These are phyloP conservation scores for Candida tunisiensis DNA, from an alignment of 1,139 yeast genomes.

Conservation along the genomic window DNA sequence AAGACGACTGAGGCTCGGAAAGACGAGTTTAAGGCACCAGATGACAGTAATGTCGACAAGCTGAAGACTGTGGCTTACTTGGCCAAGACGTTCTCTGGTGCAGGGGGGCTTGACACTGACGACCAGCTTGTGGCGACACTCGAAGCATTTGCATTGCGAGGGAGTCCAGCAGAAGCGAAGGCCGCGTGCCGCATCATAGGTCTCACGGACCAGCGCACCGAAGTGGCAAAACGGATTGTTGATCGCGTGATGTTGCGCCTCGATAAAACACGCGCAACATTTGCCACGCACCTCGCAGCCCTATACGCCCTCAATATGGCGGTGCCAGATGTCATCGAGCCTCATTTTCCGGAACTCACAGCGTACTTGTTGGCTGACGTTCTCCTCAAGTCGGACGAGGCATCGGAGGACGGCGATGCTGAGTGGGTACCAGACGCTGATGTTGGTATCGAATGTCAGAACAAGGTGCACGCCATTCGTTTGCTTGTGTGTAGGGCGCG, in stretches of 20 bases:
- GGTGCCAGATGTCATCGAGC: background rate
- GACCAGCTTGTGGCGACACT: conserved; percentile 13
- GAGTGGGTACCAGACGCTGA: conserved; percentile 35
- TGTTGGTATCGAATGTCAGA: conserved; percentile 25
- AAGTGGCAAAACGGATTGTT: background rate
- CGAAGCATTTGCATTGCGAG: conserved; percentile 29
- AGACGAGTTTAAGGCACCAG: conserved; percentile 49
- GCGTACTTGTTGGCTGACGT: conserved; percentile 43
- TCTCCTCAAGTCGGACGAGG: conserved; percentile 23
- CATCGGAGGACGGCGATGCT: conserved; percentile 12
- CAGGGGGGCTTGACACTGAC: conserved; percentile 17
- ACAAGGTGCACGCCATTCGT: conserved; percentile 30
- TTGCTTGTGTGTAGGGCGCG: conserved; percentile 49
- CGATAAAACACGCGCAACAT: too few relatives aligned
- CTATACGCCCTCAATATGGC: too few relatives aligned
- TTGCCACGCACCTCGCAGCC: too few relatives aligned
- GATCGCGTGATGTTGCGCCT: background rate
- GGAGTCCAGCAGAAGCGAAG: conserved; percentile 46
- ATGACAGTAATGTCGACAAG: conserved; percentile 31
- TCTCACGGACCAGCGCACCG: background rate
- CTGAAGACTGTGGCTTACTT: conserved; percentile 38
- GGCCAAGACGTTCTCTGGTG: conserved; percentile 31
- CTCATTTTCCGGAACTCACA: conserved; percentile 15
- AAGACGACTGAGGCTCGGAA: conserved; percentile 43
- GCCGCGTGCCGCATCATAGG: conserved; percentile 23